Conservation (phyloP, 768 basidiomycete genomes). For the Collybiopsis confluens region DNA sequence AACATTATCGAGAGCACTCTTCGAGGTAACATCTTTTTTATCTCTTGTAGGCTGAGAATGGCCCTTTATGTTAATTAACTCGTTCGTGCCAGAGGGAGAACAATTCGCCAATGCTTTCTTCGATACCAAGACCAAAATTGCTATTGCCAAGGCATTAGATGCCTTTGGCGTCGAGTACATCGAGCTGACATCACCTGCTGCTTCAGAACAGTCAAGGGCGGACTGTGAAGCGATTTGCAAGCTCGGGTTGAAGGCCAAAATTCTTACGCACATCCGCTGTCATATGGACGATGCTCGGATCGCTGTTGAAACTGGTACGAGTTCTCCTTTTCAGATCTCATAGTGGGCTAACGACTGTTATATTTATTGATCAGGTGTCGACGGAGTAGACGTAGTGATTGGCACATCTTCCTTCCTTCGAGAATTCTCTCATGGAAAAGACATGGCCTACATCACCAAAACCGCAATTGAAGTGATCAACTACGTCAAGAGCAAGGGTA, state of each 20-base stretch:
- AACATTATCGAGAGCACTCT: constrained; percentile 97
- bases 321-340: background rate
- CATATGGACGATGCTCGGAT: constrained; percentile 99
- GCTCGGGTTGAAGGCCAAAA: constrained; percentile 93
- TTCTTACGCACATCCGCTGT: constrained; percentile 97
- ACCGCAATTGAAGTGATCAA: constrained; percentile 98
- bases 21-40: constrained; percentile 50
- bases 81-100: constrained; percentile 77
- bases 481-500: constrained; percentile 99
- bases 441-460: constrained; percentile 99
- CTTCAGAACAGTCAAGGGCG: constrained; percentile 88
- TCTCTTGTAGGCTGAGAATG: constrained; percentile 9
- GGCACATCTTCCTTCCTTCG: constrained; percentile 98
- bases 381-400: constrained; percentile 98
- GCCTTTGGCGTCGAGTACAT: constrained; percentile 99
- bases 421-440: constrained; percentile 99
- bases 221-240: constrained; percentile 99
- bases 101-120: constrained; percentile 99
- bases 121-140: constrained; percentile 99
- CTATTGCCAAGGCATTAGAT: constrained; percentile 96
- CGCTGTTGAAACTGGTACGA: constrained; percentile 92
- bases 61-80: background rate
- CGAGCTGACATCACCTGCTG: constrained; percentile 96
- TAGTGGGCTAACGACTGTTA: background rate
- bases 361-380: constrained; percentile 61